Percentiles rank a stretch among this genome's conserved stretches.
Conservation (phyloP, 306 rosid species). For the Vicia sativa region DNA sequence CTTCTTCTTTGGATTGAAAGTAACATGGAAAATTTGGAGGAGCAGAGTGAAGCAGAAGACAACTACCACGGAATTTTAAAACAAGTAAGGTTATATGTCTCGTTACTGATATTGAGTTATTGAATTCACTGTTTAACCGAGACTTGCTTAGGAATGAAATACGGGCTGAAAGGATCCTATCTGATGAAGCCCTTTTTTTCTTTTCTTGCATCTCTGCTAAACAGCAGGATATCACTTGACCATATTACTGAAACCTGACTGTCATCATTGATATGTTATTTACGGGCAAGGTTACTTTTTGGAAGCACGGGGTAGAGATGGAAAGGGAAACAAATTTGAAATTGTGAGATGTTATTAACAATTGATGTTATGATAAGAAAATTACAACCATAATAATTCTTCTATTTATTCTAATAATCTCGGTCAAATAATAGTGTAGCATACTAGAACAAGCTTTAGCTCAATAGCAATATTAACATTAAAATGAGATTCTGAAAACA, state of each 20-base stretch:
- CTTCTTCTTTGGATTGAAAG: slow-evolving; percentile 69
- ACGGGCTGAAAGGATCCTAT: slow-evolving; percentile 15
- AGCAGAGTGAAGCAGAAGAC: slow-evolving; percentile 40
- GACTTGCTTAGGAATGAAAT: slow-evolving; percentile 15
- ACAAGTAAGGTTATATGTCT: slow-evolving; percentile 51
- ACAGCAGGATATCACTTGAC: slow-evolving; percentile 18
- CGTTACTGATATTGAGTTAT: slow-evolving; percentile 33
- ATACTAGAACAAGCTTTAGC: too few relatives aligned
- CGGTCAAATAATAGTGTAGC: too few relatives aligned
- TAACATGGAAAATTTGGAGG: slow-evolving; percentile 48
- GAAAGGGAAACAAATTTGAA: not conserved
- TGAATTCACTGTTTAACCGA: slow-evolving; percentile 8
- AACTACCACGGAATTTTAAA: slow-evolving; percentile 49
- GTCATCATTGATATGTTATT: slow-evolving; percentile 18
- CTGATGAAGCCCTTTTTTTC: slow-evolving; percentile 3
- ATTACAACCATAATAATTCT: not conserved
- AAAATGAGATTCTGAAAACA: too few relatives aligned
- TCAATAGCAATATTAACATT: too few relatives aligned
- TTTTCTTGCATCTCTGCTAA: slow-evolving; percentile 18
- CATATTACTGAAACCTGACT: slow-evolving; percentile 27
- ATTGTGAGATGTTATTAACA: slow-evolving; percentile 7
- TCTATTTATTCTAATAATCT: too few relatives aligned
- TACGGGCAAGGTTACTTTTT: slow-evolving; percentile 26
- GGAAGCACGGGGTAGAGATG: not conserved
- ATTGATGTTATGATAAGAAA: slow-evolving; percentile 16